Evolutionary conservation across 1,284 basidiomycete species (phyloP), one percentile per base, ranked within the genome.

Genomic region (Ustilago shanxiensis): DNA sequence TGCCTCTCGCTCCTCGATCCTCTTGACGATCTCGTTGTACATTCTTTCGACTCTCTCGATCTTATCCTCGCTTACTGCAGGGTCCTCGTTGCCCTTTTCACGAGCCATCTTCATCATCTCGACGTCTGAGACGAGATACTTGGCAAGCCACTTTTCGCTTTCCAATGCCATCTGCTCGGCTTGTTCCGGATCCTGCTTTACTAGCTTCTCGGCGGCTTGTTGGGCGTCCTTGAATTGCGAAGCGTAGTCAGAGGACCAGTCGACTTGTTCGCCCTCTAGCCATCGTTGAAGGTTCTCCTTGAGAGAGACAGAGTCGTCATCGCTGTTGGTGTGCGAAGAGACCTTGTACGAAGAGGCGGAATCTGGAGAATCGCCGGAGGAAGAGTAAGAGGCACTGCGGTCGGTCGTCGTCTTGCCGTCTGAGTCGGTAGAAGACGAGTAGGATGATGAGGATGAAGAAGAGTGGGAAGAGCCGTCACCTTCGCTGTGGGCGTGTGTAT

Each of bases 111-210:
- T 72, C 81, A 83, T 80, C 56, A 73, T 47, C 22, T 77, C 73
- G n/a, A 78, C 33, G 63, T 83, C 81, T 2, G 67, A 63, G 31
- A 74, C 59, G 33, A 83, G 67, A 24, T 80, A 64, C 13, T 74
- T 60, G 1, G 81, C 68, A 1, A 83, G 49, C 79, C 79, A 82
- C 33, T 73, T 68, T 66, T 83, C 81, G 66, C 70, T 75, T 49
- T 81, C 56, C 20, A 78, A 50, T 6, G 83, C 84, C 62, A 81
- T 51, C 61, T 77, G 44, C 33, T 66, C 54, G 7, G 81, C 83
- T 50, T 74, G 57, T 9, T 66, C 71, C 4, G 83, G 83, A 45
- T 79, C 53, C 10, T 75, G 52, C 3, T 20, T 14, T 35, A 81
- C 33, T 13, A 79, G 60, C 37, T 79, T 50, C 41, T 80, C 77